These are phyloP conservation scores for Salix koriyanagi DNA, from an alignment of 345 rosid genomes.

Conservation along the genomic window DNA sequence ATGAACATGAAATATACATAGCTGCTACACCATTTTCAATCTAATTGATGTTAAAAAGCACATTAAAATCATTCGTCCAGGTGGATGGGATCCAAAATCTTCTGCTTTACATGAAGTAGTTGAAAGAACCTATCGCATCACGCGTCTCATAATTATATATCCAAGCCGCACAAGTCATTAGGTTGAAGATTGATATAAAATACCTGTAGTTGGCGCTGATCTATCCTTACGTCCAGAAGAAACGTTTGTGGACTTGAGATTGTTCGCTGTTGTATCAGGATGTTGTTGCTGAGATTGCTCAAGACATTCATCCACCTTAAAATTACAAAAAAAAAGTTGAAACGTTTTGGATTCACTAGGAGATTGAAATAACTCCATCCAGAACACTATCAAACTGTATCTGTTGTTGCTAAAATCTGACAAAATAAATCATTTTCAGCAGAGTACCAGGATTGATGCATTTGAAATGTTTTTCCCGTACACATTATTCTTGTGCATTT, in stretches of 20 bases:
- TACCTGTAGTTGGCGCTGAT: conserved; percentile 44
- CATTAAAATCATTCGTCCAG: background rate
- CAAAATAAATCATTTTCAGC: background rate
- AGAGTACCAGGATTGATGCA: conserved; percentile 29
- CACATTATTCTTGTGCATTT: conserved; percentile 14
- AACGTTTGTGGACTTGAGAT: conserved; percentile 9
- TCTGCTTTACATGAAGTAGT: background rate
- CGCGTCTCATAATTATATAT: background rate
- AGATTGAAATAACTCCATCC: background rate
- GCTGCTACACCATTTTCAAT: background rate
- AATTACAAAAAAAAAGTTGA: background rate
- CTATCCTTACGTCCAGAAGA: conserved; percentile 36
- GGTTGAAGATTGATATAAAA: conserved; percentile 16
- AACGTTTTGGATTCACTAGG: background rate
- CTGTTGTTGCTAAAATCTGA: background rate
- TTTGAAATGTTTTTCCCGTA: conserved; percentile 20
- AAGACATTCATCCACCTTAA: conserved; percentile 33
- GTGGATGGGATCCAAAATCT: background rate
- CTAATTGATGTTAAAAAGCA: too few relatives aligned
- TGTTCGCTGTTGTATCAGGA: conserved; percentile 17
- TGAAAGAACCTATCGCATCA: background rate
- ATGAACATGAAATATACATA: background rate
- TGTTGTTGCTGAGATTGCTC: conserved; percentile 23
- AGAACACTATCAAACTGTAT: background rate
- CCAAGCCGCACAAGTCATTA: background rate